phyloP scores from a whole-genome alignment of 228 moss, liverwort and hornwort genomes.

The Sphagnum magellanicum region DNA sequence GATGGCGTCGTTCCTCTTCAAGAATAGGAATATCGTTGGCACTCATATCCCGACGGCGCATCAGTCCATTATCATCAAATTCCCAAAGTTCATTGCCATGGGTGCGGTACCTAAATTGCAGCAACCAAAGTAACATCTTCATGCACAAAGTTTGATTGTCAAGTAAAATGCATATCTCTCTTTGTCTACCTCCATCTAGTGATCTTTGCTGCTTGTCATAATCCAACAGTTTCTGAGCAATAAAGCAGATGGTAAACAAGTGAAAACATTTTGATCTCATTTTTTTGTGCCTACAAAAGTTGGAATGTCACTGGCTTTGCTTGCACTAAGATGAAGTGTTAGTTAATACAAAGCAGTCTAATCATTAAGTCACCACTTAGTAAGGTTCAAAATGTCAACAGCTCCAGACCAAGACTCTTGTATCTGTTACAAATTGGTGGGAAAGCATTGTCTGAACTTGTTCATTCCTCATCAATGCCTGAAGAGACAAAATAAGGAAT shows the following conservation, averaged over 20 bases:
- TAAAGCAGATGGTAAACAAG: too few relatives aligned
- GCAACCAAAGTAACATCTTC: neutral
- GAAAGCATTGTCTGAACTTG: neutral
- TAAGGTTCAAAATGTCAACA: too few relatives aligned
- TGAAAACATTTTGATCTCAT: too few relatives aligned
- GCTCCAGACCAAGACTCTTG: too few relatives aligned
- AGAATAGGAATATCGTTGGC: constrained; percentile 80
- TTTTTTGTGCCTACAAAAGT: too few relatives aligned
- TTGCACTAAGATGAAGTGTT: neutral
- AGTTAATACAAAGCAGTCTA: neutral
- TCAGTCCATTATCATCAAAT: constrained; percentile 78
- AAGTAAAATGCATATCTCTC: neutral
- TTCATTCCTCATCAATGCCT: neutral
- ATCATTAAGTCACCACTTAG: neutral
- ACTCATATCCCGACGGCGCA: constrained; percentile 89
- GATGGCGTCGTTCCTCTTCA: constrained; percentile 42
- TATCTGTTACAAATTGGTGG: neutral
- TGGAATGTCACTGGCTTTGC: too few relatives aligned
- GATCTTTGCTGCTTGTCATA: neutral
- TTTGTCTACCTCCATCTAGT: neutral
- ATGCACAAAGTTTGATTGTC: too few relatives aligned
- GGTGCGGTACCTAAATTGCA: constrained; percentile 50
- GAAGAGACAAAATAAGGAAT: neutral
- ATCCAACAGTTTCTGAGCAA: too few relatives aligned
- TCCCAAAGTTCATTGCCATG: constrained; percentile 96